Percentiles rank a stretch among this genome's conserved stretches.
Evolutionary conservation across 768 basidiomycete genomes (phyloP).

Genomic region (Heimioporus sp.): DNA sequence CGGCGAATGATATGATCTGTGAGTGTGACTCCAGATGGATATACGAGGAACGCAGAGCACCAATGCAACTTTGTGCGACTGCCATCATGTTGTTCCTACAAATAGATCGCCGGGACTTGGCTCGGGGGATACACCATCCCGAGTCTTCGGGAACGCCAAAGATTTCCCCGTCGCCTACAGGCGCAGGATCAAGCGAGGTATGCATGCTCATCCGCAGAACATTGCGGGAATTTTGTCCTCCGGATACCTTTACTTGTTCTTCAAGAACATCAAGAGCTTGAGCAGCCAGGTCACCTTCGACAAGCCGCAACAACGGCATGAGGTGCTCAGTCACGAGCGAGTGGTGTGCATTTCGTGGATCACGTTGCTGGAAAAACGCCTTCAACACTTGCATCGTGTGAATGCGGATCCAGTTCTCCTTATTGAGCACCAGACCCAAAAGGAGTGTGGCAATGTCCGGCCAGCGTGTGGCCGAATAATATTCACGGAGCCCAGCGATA

Average conservation of each 20-base stretch:
- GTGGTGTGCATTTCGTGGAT: conserved; percentile 71
- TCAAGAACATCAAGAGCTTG: conserved; percentile 93
- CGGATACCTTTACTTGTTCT: conserved; percentile 78
- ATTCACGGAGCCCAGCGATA: conserved; percentile 79
- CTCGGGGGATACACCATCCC: conserved; percentile 83
- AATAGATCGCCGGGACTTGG: conserved; percentile 53
- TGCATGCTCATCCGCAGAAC: conserved; percentile 94
- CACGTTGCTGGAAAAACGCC: conserved; percentile 81
- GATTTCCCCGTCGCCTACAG: conserved; percentile 61
- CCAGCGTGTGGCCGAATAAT: conserved; percentile 74
- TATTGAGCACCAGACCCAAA: conserved; percentile 84
- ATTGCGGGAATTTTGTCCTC: conserved; percentile 75
- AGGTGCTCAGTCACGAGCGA: conserved; percentile 81
- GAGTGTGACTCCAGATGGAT: conserved; percentile 69
- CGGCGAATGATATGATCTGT: conserved; percentile 33
- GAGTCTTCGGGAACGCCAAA: conserved; percentile 82
- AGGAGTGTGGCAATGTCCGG: conserved; percentile 81
- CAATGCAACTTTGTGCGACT: conserved; percentile 81
- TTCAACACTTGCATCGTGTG: conserved; percentile 88
- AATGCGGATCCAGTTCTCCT: conserved; percentile 75
- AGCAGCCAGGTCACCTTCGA: conserved; percentile 83
- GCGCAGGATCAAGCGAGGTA: conserved; percentile 41
- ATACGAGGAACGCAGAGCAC: conserved; percentile 64
- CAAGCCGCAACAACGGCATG: conserved; percentile 84
- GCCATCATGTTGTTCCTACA: conserved; percentile 81